These are phyloP conservation scores for Neoboletus subvelutipes DNA, from an alignment of 768 basidiomycete genomes.

Conservation along the genomic window DNA sequence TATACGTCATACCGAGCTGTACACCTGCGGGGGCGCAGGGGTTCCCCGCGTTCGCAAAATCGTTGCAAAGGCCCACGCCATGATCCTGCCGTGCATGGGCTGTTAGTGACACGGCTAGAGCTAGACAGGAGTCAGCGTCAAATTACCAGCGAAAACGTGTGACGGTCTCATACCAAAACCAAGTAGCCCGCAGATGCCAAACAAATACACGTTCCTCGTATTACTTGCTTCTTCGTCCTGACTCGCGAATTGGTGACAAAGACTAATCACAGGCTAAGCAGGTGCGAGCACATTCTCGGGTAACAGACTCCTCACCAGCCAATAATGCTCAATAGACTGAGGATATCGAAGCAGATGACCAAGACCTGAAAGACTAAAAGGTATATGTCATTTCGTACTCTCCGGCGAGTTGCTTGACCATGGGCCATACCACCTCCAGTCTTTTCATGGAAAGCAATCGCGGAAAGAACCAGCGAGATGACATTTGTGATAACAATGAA, in stretches of 20 bases:
- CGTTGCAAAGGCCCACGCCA: constrained; percentile 26
- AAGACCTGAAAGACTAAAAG: constrained; percentile 24
- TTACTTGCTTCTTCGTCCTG: constrained; percentile 23
- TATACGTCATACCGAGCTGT: constrained; percentile 32
- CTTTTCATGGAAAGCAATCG: constrained; percentile 15
- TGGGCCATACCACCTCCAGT: constrained; percentile 25
- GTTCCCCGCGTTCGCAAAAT: constrained; percentile 25
- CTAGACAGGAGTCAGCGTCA: constrained; percentile 12
- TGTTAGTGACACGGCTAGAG: constrained; percentile 23
- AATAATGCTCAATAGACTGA: constrained; percentile 14
- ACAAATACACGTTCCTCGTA: constrained; percentile 23
- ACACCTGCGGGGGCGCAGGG: constrained; percentile 23
- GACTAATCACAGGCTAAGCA: constrained; percentile 5
- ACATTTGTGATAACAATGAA: constrained; percentile 15
- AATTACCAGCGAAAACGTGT: neutral
- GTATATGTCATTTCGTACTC: neutral
- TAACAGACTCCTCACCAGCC: constrained; percentile 17
- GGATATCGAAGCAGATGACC: constrained; percentile 9
- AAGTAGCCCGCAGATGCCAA: constrained; percentile 19
- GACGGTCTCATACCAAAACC: constrained; percentile 15
- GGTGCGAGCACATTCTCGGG: neutral
- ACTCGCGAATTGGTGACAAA: constrained; percentile 11
- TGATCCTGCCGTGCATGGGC: constrained; percentile 26
- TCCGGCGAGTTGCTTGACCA: neutral
- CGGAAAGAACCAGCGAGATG: constrained; percentile 17